A percentile compares a stretch with the other conserved stretches of the same genome.
Conservation (phyloP, 2,329 filamentous ascomycete genomes). For the Allantophomopsis lycopodina region DNA sequence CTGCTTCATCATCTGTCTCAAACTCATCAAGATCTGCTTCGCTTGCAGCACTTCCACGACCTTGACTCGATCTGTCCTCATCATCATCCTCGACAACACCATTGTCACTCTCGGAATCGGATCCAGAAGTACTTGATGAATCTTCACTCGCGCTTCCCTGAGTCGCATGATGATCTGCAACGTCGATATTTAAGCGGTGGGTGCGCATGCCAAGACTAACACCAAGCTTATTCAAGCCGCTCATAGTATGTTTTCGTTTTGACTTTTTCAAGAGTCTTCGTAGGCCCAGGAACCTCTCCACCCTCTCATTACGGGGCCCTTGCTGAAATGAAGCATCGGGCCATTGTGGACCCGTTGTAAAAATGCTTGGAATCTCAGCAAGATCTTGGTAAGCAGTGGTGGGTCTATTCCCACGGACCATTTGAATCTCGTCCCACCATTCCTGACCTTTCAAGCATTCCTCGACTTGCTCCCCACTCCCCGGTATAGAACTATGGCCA, state of each 20-base stretch:
- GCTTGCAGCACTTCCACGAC: conserved; percentile 23
- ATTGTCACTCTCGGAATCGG: conserved; percentile 25
- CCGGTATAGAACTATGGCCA: conserved; percentile 40
- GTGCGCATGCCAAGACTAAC: conserved; percentile 64
- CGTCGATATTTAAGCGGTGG: conserved; percentile 42
- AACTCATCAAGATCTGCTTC: conserved; percentile 25
- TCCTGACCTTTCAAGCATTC: conserved; percentile 55
- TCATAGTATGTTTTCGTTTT: conserved; percentile 20
- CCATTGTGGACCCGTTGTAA: conserved; percentile 28
- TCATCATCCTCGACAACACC: conserved; percentile 22
- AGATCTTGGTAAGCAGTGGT: conserved; percentile 26
- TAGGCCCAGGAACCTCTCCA: conserved; percentile 38
- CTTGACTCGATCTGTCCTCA: conserved; percentile 7
- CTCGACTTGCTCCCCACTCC: conserved; percentile 47
- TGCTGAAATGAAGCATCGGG: conserved; percentile 38
- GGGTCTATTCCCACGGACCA: conserved; percentile 26
- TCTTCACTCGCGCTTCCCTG: conserved; percentile 30
- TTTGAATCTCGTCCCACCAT: conserved; percentile 72
- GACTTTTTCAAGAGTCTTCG: conserved; percentile 47
- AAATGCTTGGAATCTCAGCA: conserved; percentile 26
- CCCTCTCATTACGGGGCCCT: conserved; percentile 26
- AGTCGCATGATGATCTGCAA: conserved; percentile 20
- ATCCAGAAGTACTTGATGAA: conserved; percentile 18
- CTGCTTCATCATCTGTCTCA: conserved; percentile 13
- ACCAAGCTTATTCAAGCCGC: conserved; percentile 32